Conservation (phyloP, 2,329 filamentous ascomycete genomes). For the Zarea fungicola region DNA sequence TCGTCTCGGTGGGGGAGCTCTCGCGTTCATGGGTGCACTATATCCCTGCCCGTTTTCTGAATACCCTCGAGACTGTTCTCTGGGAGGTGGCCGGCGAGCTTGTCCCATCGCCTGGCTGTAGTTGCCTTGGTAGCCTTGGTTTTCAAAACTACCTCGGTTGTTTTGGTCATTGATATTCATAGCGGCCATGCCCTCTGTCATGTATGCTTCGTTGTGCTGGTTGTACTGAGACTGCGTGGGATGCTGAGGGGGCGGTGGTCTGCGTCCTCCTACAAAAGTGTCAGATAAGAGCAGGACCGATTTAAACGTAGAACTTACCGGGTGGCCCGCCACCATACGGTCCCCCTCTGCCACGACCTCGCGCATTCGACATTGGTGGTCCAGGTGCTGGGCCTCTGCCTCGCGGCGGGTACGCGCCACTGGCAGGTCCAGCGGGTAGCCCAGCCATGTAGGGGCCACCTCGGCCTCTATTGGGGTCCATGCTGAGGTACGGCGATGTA, state of each 20-base stretch:
- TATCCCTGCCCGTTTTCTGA: slow-evolving; percentile 18
- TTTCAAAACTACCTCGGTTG: slow-evolving; percentile 23
- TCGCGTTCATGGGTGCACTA: slow-evolving; percentile 18
- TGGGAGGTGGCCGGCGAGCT: slow-evolving; percentile 22
- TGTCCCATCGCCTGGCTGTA: slow-evolving; percentile 23
- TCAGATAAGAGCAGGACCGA: neutral
- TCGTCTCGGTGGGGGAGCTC: slow-evolving; percentile 24
- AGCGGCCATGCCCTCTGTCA: slow-evolving; percentile 14
- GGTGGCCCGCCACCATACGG: slow-evolving; percentile 22
- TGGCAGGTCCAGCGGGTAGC: slow-evolving; percentile 13
- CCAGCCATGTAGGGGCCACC: neutral
- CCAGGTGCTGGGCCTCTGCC: slow-evolving; percentile 21
- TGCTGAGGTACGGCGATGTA: no score
- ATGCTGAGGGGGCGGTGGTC: neutral
- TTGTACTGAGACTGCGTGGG: neutral
- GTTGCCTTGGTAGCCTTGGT: slow-evolving; percentile 22
- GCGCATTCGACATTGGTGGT: neutral
- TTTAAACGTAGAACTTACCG: slow-evolving; percentile 16
- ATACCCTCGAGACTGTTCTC: slow-evolving; percentile 20
- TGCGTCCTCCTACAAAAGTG: neutral
- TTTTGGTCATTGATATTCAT: slow-evolving; percentile 31
- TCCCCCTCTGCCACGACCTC: slow-evolving; percentile 23
- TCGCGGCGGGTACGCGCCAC: slow-evolving; percentile 34
- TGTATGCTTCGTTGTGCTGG: neutral
- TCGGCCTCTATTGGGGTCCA: neutral